Base-by-base conservation (phyloP, 345 rosid species). In the Eucalyptus pauciflora region DNA sequence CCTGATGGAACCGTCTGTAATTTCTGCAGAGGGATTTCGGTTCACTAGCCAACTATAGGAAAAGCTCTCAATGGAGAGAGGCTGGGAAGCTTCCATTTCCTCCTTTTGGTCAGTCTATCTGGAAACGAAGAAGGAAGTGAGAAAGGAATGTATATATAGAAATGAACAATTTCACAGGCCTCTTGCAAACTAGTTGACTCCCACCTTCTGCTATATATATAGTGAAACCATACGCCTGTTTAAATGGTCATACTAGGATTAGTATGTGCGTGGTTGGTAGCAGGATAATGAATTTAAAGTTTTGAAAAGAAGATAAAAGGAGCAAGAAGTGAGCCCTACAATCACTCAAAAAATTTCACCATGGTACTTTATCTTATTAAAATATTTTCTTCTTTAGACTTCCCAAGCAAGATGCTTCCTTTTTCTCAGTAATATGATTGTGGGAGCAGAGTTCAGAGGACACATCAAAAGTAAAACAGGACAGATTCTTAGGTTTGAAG, bases 51-150 rank as follows among this genome's bases (percentile, higher is more conserved):
- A 97, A 90, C 98, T 96, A 69, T 95, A 95, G 3, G 99, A 97
- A 89, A 97, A 97, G 91, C 99, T 97, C 87, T 97, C 99, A 79
- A 96, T 96, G n/a, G 99, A 95, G 89, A 96, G 94, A 90, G 97
- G 93, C 91, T 94, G 96, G 52, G 98, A 91, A 88, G 96, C 86
- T 91, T 95, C 97, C 97, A 95, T 95, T 91, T 92, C 88, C 81
- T 86, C 58, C 80, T 83, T 22, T 41, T 76, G 85, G 48, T 41
- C 83, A 76, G 43, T 76, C 14, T 76, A 41, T 76, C 85, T 86
- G 56, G 69, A 58, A 29, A 67, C 31, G 50, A 48, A 52, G 50
- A 10, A 43, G 54, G 25, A 87, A 76, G 41, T 14, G 16, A 64
- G 5, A 33, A 86, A 88, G 69, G 69, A 29, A 13, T 81, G 71